Conservation (phyloP, 2,329 filamentous ascomycete species). For the Aspergillus alliaceus region DNA sequence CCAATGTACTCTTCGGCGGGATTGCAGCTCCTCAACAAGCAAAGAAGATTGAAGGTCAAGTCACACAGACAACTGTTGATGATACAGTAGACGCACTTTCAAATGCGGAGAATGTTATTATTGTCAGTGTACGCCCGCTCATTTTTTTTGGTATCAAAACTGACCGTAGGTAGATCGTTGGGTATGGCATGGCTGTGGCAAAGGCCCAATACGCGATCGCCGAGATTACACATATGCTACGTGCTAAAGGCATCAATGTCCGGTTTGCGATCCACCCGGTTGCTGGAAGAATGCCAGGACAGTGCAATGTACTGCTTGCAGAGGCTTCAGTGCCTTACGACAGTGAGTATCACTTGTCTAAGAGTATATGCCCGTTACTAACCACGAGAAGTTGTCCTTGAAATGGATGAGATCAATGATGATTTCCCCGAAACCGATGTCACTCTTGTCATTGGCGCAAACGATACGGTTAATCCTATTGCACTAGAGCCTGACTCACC, state of each 20-base stretch:
- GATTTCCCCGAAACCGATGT: conserved; percentile 84
- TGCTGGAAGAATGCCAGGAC: conserved; percentile 87
- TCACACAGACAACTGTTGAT: conserved; percentile 76
- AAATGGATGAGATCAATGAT: conserved; percentile 97
- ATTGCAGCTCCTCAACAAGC: conserved; percentile 63
- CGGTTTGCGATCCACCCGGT: conserved; percentile 90
- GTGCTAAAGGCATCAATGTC: conserved; percentile 75
- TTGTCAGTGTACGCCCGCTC: conserved; percentile 53
- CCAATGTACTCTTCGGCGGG: conserved; percentile 85
- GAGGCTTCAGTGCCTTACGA: conserved; percentile 89
- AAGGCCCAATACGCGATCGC: conserved; percentile 91
- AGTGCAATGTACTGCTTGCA: conserved; percentile 87
- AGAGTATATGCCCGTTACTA: conserved; percentile 5
- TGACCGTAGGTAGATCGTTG: conserved; percentile 56
- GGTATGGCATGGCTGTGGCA: conserved; percentile 91
- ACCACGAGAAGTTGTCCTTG: conserved; percentile 63
- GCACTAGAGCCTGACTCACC: conserved; percentile 78
- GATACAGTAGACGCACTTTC: conserved; percentile 75
- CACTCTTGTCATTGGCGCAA: conserved; percentile 85
- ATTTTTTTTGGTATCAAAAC: neutral
- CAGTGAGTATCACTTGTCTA: conserved; percentile 44
- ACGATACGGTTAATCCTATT: conserved; percentile 90
- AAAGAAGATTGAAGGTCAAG: conserved; percentile 73
- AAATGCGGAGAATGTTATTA: conserved; percentile 80
- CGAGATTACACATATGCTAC: conserved; percentile 73